Percentiles rank a stretch among this genome's conserved stretches.
Conservation (phyloP, 148 eudicot genomes). For the Agrostemma githago region DNA sequence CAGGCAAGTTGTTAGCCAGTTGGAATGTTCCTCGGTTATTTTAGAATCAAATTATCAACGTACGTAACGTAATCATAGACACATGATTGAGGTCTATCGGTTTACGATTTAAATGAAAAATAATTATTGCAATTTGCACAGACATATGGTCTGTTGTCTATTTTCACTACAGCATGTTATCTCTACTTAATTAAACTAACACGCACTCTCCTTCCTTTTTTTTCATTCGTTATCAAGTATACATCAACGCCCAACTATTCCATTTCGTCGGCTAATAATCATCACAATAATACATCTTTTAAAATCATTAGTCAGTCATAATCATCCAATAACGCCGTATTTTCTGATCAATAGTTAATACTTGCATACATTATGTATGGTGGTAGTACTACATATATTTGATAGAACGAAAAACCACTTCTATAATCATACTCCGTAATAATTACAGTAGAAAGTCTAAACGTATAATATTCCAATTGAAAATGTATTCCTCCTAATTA, state of each 20-base stretch:
- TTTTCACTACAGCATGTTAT: neutral
- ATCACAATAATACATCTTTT: neutral
- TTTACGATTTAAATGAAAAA: neutral
- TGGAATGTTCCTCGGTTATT: neutral
- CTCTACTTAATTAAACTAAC: neutral
- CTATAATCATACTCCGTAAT: too few relatives aligned
- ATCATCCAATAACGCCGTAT: too few relatives aligned
- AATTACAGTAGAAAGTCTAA: too few relatives aligned
- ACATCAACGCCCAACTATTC: neutral
- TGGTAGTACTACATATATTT: too few relatives aligned
- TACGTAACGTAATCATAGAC: neutral
- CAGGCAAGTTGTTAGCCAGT: neutral
- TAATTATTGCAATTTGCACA: neutral
- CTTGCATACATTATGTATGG: too few relatives aligned
- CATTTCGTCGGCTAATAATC: neutral
- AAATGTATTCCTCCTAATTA: neutral
- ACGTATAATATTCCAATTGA: too few relatives aligned
- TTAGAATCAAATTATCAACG: neutral
- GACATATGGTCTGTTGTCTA: neutral
- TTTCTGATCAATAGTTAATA: too few relatives aligned
- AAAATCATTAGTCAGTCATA: neutral
- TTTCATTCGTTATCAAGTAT: too few relatives aligned
- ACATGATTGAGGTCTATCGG: neutral
- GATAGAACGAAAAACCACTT: too few relatives aligned
- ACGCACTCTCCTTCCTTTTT: neutral